Base-by-base conservation (phyloP, 2,329 filamentous ascomycete genomes). In the Anisogramma anomala region DNA sequence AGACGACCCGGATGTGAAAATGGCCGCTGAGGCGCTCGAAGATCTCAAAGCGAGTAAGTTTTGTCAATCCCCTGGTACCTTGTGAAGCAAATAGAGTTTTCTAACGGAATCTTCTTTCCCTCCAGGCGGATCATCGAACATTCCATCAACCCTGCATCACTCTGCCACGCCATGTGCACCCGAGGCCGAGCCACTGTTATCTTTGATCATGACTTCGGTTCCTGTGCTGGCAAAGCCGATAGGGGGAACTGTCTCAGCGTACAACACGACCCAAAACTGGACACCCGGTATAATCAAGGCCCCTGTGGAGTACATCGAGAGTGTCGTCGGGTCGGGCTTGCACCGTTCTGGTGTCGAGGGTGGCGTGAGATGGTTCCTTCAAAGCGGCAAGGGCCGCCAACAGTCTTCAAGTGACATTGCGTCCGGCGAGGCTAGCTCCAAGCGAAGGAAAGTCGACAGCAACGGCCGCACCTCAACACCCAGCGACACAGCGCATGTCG, bases 291-390 rank as follows among this genome's bases (percentile, higher is more conserved):
- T 95, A 56, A 47, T 47, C 19, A 87, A 84, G 59, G 83, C 84
- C n/a, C 77, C 87, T 46, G 89, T 85, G 36, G 86, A 94, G 58
- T 86, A 93, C 53, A 79, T 95, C 15, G 89, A 96, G 60, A 81
- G 84, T 34, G 91, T 85, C 0, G 84, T 94, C 22, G 84, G 84
- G 11, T 83, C 78, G 0, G 84, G 94, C 5, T 82, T 86, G 22
- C 77, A 85, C 22, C 79, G 80, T 23, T 94, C 89, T 0, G 89
- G 89, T 45, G 83, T 95, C 2, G 88, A 96, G 57, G 81, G 81
- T 41, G 82, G 86, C 42, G 73, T 95, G 11, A 74, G 91, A 36
- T 88, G 87, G 75, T 91, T 93, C 50, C 67, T 95, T 25, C 45
- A 42, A 6, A 74, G 76, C n/a, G n/a, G n/a, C 14, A 72, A 68